These are phyloP conservation scores for Kluyveromyces nonfermentans DNA, from an alignment of 805 yeast genomes.

Conservation along the genomic window DNA sequence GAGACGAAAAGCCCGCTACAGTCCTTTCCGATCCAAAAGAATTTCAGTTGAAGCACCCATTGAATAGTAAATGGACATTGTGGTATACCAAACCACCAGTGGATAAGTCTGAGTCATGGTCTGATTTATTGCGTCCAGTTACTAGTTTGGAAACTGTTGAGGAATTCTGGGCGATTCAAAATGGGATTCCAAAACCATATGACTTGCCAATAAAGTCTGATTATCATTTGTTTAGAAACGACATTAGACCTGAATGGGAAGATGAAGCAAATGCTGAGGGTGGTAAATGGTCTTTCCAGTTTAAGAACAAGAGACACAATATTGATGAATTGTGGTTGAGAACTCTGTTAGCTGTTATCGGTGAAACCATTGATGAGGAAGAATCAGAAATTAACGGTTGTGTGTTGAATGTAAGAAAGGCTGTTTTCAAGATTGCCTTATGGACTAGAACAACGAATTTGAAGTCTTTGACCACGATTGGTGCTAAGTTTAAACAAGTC, in stretches of 20 bases:
- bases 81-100: slow-evolving; percentile 96
- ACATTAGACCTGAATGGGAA: slow-evolving; percentile 98
- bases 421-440: slow-evolving; percentile 73
- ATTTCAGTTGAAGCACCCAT: slow-evolving; percentile 56
- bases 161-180: slow-evolving; percentile 97
- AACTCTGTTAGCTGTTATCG: slow-evolving; percentile 80
- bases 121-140: slow-evolving; percentile 84
- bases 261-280: slow-evolving; percentile 79
- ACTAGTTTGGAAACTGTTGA: slow-evolving; percentile 91
- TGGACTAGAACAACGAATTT: slow-evolving; percentile 76
- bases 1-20: slow-evolving; percentile 21
- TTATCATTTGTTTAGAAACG: slow-evolving; percentile 90
- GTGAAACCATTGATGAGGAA: slow-evolving; percentile 84
- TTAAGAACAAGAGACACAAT: slow-evolving; percentile 50
- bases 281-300: slow-evolving; percentile 87
- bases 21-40: slow-evolving; percentile 23
- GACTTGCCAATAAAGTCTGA: slow-evolving; percentile 89
- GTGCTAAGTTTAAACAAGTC: slow-evolving; percentile 79
- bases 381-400: slow-evolving; percentile 89
- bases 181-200: slow-evolving; percentile 83
- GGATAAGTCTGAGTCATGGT: slow-evolving; percentile 76
- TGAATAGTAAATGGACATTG: slow-evolving; percentile 85
- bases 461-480: slow-evolving; percentile 60
- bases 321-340: slow-evolving; percentile 91
- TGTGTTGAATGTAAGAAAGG: slow-evolving; percentile 79